Evolutionary conservation across 345 rosid species (phyloP).

Genomic region (Atalantia buxifolia): DNA sequence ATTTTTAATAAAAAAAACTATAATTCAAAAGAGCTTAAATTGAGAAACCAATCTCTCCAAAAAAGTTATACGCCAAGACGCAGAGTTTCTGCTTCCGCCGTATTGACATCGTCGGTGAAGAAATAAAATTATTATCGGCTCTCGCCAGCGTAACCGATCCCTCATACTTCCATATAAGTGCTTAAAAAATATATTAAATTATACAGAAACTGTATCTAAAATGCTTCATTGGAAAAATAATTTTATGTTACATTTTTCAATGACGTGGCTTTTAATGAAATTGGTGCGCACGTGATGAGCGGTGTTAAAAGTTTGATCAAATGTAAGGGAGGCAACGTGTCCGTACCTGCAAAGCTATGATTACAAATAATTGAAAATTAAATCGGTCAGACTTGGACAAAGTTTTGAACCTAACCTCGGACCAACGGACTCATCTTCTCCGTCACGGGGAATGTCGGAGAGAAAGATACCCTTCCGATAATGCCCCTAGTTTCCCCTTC

Average conservation of each 20-base stretch:
- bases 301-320: not conserved
- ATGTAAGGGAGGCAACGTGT: not conserved
- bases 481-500: not conserved
- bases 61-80: rapidly evolving
- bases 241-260: not conserved
- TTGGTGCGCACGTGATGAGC: not conserved
- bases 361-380: not conserved
- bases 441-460: not conserved
- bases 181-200: not conserved
- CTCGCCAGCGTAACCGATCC: too few species aligned
- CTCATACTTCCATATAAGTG: too few species aligned
- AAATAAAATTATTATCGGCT: too few species aligned
- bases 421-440: not conserved
- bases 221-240: not conserved
- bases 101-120: too few species aligned
- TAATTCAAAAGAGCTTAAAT: too few species aligned
- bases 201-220: not conserved
- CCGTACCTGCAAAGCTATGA: too few species aligned
- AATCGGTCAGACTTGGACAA: not conserved
- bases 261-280: not conserved
- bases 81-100: rapidly evolving
- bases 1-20: too few species aligned
- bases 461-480: not conserved
- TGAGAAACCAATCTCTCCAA: too few species aligned
- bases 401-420: not conserved